Percentiles rank a stretch among this genome's conserved stretches.
These are phyloP conservation scores for Apophysomyces trapeziformis DNA, from an alignment of 371 early-diverging fungal genomes.

Conservation along the genomic window DNA sequence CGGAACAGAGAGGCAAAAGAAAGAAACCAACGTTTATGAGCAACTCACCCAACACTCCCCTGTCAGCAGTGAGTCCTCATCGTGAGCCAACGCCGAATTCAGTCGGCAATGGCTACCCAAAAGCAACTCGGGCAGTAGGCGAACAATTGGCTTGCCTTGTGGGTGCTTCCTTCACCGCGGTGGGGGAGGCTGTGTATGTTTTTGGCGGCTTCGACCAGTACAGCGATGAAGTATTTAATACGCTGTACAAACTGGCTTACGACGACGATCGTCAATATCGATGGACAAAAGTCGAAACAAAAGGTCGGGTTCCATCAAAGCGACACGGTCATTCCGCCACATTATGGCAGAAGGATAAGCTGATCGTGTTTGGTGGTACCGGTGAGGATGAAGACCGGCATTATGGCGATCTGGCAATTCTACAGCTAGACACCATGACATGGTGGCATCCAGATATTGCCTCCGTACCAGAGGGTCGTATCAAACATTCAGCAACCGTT, in stretches of 20 bases:
- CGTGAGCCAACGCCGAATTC: neutral
- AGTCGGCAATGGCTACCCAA: neutral
- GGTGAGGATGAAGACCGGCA: slow-evolving; percentile 51
- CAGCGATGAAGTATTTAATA: slow-evolving; percentile 68
- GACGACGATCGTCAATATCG: slow-evolving; percentile 45
- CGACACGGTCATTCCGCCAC: slow-evolving; percentile 69
- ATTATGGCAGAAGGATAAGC: slow-evolving; percentile 57
- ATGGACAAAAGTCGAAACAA: slow-evolving; percentile 58
- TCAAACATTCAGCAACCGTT: slow-evolving; percentile 68
- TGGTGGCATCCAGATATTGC: slow-evolving; percentile 62
- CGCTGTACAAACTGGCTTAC: slow-evolving; percentile 45
- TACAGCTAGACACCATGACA: slow-evolving; percentile 57
- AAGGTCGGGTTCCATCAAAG: slow-evolving; percentile 50
- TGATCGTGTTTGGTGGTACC: slow-evolving; percentile 70
- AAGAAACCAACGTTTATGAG: slow-evolving; percentile 1
- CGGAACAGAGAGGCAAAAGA: neutral
- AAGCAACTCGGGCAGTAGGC: slow-evolving; percentile 27
- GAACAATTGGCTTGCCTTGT: slow-evolving; percentile 59
- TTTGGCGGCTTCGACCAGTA: slow-evolving; percentile 74
- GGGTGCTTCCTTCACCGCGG: slow-evolving; percentile 58
- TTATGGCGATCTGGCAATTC: slow-evolving; percentile 60
- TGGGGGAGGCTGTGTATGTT: slow-evolving; percentile 48
- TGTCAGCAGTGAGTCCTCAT: slow-evolving; percentile 8
- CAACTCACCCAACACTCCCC: slow-evolving; percentile 1
- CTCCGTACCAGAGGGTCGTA: slow-evolving; percentile 50